phyloP scores from a whole-genome alignment of 495 filamentous ascomycete genomes.

The Podospora fimiseda region DNA sequence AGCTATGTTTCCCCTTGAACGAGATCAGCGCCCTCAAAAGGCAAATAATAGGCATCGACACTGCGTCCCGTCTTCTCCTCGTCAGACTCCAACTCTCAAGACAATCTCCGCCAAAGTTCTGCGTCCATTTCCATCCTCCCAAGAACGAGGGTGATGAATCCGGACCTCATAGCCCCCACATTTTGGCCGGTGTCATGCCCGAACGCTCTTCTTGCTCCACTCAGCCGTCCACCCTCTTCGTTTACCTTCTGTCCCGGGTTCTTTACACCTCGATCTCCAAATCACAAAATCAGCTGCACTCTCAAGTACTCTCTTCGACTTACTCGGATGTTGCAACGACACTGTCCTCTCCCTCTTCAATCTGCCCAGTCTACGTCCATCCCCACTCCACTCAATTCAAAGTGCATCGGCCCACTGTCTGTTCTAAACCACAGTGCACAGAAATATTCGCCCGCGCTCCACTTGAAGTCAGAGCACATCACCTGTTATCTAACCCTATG shows the following conservation, averaged over 20 bases:
- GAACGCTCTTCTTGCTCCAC: constrained; percentile 10
- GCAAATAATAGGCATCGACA: constrained; percentile 6
- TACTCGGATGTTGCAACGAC: constrained; percentile 2
- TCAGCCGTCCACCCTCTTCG: neutral
- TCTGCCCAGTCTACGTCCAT: constrained; percentile 6
- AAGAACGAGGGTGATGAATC: constrained; percentile 5
- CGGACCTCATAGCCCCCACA: constrained; percentile 3
- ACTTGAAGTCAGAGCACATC: constrained; percentile 4
- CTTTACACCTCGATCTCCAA: neutral
- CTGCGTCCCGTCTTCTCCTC: constrained; percentile 7
- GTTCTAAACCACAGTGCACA: neutral
- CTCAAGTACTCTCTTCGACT: neutral
- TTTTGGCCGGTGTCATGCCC: constrained; percentile 5
- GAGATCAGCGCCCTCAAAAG: constrained; percentile 2
- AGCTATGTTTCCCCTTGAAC: constrained; percentile 12
- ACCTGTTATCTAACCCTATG: constrained; percentile 7
- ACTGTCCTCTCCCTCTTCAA: constrained; percentile 1
- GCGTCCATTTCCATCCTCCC: constrained; percentile 13
- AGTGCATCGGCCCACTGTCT: constrained; percentile 6
- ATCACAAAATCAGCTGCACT: neutral
- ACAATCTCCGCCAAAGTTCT: constrained; percentile 11
- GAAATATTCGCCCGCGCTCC: constrained; percentile 7
- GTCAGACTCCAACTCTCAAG: constrained; percentile 12
- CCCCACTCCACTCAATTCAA: neutral
- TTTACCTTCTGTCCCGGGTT: constrained; percentile 12